These are phyloP conservation scores for Yarrowia sp. DNA, from an alignment of 805 yeast species.

Conservation along the genomic window DNA sequence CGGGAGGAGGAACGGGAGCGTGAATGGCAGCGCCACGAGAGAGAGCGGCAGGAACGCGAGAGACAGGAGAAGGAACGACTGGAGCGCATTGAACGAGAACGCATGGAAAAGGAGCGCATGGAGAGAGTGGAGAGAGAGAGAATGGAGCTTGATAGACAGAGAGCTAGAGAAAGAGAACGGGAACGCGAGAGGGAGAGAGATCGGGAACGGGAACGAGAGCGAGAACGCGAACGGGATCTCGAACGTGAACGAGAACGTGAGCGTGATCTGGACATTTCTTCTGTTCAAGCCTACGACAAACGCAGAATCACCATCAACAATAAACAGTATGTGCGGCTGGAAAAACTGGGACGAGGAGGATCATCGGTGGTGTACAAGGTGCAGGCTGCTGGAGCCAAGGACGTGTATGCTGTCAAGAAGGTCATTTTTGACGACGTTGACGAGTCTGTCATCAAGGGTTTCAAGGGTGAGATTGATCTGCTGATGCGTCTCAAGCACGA, in stretches of 20 bases:
- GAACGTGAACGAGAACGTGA: conserved; percentile 8
- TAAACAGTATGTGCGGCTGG: conserved; percentile 72
- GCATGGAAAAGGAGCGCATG: conserved; percentile 28
- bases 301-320: conserved; percentile 59
- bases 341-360: conserved; percentile 88
- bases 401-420: conserved; percentile 77
- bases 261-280: conserved; percentile 13
- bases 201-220: conserved; percentile 8
- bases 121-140: conserved; percentile 12
- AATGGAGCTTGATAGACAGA: conserved; percentile 12
- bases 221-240: conserved; percentile 16
- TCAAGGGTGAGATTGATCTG: conserved; percentile 88
- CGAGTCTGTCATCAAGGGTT: conserved; percentile 72
- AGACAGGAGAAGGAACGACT: conserved; percentile 22
- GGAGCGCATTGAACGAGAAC: conserved; percentile 7
- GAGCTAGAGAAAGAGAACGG: conserved; percentile 6
- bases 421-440: conserved; percentile 81
- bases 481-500: conserved; percentile 64
- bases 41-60: conserved; percentile 16
- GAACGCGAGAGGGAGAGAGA: neutral
- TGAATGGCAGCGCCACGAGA: conserved; percentile 10
- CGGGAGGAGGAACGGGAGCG: conserved; percentile 14
- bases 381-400: conserved; percentile 58
- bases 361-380: conserved; percentile 89
- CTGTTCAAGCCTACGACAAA: conserved; percentile 43